phyloP scores from a whole-genome alignment of 257 asterid genomes.

The Solanum infundibuliforme region DNA sequence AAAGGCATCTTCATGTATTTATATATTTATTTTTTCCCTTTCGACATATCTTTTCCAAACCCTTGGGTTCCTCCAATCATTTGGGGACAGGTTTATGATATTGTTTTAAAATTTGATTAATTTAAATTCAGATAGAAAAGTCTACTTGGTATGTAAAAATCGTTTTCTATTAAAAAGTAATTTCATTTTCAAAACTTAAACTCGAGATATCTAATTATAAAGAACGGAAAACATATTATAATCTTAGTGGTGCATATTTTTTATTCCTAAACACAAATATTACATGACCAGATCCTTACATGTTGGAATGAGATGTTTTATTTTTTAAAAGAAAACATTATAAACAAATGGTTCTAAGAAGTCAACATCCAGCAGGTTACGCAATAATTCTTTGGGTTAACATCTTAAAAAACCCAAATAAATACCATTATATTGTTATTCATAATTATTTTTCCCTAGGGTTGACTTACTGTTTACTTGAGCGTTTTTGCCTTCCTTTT shows the following conservation, averaged over 20 bases:
- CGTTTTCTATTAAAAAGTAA: fast-evolving
- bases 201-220: not conserved
- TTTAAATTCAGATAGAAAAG: fast-evolving
- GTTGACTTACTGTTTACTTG: not conserved
- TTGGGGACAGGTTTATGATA: not conserved
- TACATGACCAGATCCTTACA: not conserved
- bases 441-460: not conserved
- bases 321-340: not conserved
- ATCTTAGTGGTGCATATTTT: not conserved
- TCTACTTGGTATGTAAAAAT: not conserved
- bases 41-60: not conserved
- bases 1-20: not conserved
- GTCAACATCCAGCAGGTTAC: not conserved
- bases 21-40: not conserved
- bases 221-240: not conserved
- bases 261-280: not conserved
- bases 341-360: not conserved
- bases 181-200: not conserved
- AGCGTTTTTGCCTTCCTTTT: not conserved
- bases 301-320: not conserved
- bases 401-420: not conserved
- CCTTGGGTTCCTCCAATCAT: not conserved
- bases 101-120: not conserved
- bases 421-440: not conserved
- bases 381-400: not conserved